Conservation (phyloP, 1,139 yeast species). For the Arxiozyma slooffiae region DNA sequence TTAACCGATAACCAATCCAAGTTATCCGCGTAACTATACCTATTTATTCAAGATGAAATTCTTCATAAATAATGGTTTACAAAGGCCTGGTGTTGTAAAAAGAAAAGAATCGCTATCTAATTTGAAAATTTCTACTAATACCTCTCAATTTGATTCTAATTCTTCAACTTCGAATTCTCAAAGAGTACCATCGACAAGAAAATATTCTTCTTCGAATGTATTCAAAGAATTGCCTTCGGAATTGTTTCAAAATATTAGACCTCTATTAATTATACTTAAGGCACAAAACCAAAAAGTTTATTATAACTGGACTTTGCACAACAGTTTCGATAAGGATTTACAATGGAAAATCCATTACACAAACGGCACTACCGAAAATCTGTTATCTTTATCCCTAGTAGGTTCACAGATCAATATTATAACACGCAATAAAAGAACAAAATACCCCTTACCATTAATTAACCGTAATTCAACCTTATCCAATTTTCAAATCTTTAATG, state of each 20-base stretch:
- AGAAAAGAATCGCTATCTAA: slow-evolving; percentile 2
- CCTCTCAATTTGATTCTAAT: slow-evolving; percentile 4
- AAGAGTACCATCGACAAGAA: slow-evolving; percentile 6
- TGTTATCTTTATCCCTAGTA: slow-evolving; percentile 2
- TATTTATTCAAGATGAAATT: slow-evolving; percentile 1
- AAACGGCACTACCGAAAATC: not conserved
- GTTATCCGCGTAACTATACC: not conserved
- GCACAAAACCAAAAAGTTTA: slow-evolving; percentile 14
- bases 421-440: not conserved
- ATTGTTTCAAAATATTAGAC: slow-evolving; percentile 10
- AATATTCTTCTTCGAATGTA: not conserved
- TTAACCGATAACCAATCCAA: too few relatives aligned
- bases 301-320: slow-evolving; percentile 9
- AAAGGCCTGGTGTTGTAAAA: slow-evolving; percentile 10
- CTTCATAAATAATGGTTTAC: slow-evolving; percentile 5
- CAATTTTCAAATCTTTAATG: slow-evolving; percentile 1
- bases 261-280: slow-evolving; percentile 13
- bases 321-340: not conserved
- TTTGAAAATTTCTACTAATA: not conserved
- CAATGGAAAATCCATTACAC: slow-evolving; percentile 2
- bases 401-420: slow-evolving; percentile 4
- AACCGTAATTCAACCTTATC: not conserved
- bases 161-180: slow-evolving; percentile 5
- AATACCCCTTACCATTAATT: slow-evolving; percentile 2
- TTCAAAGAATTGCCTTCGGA: slow-evolving; percentile 13